A percentile compares a stretch with the other conserved stretches of the same genome.
Conservation (phyloP, 2,329 filamentous ascomycete genomes). For the Alternaria triticimaculans region DNA sequence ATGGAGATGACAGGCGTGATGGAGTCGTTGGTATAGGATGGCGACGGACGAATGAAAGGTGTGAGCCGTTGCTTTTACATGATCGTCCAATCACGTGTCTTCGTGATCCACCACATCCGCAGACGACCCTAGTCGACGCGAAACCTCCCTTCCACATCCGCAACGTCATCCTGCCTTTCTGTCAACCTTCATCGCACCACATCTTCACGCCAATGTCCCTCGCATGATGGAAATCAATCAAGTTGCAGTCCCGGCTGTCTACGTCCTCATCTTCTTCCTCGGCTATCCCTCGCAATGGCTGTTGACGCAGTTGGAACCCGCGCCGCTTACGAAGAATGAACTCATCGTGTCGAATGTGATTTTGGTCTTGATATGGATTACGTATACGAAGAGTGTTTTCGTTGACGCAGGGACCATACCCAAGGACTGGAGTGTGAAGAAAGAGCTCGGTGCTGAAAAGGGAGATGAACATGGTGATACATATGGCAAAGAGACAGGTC, state of each 20-base stretch:
- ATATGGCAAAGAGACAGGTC: neutral
- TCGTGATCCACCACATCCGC: slow-evolving; percentile 10
- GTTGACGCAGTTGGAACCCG: slow-evolving; percentile 65
- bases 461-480: neutral
- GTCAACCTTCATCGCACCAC: slow-evolving; percentile 1
- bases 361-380: slow-evolving; percentile 69
- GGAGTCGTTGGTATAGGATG: neutral
- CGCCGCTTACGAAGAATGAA: slow-evolving; percentile 65
- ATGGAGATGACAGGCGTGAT: neutral
- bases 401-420: slow-evolving; percentile 65
- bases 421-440: slow-evolving; percentile 25
- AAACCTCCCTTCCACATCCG: neutral
- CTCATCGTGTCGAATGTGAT: slow-evolving; percentile 70
- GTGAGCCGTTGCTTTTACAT: neutral
- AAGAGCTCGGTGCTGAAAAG: slow-evolving; percentile 6
- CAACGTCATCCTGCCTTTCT: neutral
- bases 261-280: slow-evolving; percentile 70
- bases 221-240: slow-evolving; percentile 39
- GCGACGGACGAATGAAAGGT: neutral
- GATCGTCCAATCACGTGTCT: slow-evolving; percentile 33
- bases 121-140: neutral
- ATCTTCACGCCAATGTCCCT: neutral
- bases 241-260: slow-evolving; percentile 73
- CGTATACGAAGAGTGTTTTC: slow-evolving; percentile 70
- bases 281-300: slow-evolving; percentile 76